These are phyloP conservation scores for Saccharum officinarum DNA, from an alignment of 176 grass and related monocot species.

Conservation along the genomic window DNA sequence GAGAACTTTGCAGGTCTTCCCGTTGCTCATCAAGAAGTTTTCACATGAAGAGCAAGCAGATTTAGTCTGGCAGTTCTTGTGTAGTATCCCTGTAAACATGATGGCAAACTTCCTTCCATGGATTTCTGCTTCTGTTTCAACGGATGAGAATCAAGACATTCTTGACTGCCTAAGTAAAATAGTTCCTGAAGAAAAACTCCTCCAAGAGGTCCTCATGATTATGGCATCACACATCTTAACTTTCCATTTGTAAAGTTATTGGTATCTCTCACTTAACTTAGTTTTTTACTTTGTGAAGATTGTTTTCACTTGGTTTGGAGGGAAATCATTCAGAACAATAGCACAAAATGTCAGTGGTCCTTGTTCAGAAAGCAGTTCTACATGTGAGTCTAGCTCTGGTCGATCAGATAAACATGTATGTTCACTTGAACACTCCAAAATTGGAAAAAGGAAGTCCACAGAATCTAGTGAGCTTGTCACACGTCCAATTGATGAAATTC, in stretches of 20 bases:
- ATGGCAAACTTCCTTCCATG: constrained; percentile 90
- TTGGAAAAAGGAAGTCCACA: constrained; percentile 60
- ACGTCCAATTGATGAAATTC: constrained; percentile 93
- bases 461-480: constrained; percentile 38
- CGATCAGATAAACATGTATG: constrained; percentile 24
- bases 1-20: constrained; percentile 63
- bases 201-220: constrained; percentile 61
- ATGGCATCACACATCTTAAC: neutral
- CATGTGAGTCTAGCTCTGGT: constrained; percentile 21
- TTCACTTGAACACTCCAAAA: constrained; percentile 42
- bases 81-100: constrained; percentile 80
- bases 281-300: constrained; percentile 53
- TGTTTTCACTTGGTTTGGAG: constrained; percentile 77
- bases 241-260: constrained; percentile 2
- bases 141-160: constrained; percentile 72
- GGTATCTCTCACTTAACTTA: constrained; percentile 12
- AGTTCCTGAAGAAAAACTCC: constrained; percentile 72
- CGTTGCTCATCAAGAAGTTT: constrained; percentile 75
- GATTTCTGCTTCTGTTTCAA: constrained; percentile 69
- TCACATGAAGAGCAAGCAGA: constrained; percentile 83
- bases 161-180: constrained; percentile 68
- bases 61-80: constrained; percentile 93
- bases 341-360: constrained; percentile 18
- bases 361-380: constrained; percentile 18
- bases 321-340: constrained; percentile 38